Base-by-base conservation (phyloP, 495 filamentous ascomycete genomes). In the Hypomontagnella monticulosa region DNA sequence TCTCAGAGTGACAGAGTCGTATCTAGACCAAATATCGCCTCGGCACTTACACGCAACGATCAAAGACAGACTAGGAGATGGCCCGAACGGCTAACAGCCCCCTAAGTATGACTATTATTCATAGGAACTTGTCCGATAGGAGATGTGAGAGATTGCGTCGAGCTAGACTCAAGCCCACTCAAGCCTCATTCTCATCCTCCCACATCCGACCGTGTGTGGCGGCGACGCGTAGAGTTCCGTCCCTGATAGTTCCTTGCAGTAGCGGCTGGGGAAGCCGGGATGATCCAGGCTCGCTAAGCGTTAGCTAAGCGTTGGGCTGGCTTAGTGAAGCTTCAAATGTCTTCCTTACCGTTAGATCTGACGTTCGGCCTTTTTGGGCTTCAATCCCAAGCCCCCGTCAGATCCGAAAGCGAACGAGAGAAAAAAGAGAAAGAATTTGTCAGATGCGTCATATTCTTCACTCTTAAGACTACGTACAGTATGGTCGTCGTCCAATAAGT, bases 211-310 rank as follows among this genome's bases (percentile, higher is more conserved):
- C 37, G 44, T 36, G 38, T 34, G 57, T 68, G 58, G 58, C 58
- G 47, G 8, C 48, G 36, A 55, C 38, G 55, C 50, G 36, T 51
- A 44, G 30, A 37, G 55, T 52, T 53, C 14, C 54, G 65, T 56
- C 41, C 14, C 33, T 52, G 30, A 52, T 60, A 64, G 60, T 69
- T 64, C 66, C 66, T 27, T 69, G 60, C 66, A 64, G 60, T 69
- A 69, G 66, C 43, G 60, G 47, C 55, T 23, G 58, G 49, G 54
- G 60, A 23, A 60, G 14, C 48, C 37, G 58, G 65, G 65, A 55
- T 58, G 23, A 18, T 1, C 48, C 36, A 57, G 18, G 40, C 12
- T 47, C 11, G 18, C 34, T 9, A 16, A 49, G 46, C 23, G 6
- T 27, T 27, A 6, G 23, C 23, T 27, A 27, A 27, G 23, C 23